These are phyloP conservation scores for Colletotrichum acutatum DNA, from an alignment of 2,329 filamentous ascomycete species.

Conservation along the genomic window DNA sequence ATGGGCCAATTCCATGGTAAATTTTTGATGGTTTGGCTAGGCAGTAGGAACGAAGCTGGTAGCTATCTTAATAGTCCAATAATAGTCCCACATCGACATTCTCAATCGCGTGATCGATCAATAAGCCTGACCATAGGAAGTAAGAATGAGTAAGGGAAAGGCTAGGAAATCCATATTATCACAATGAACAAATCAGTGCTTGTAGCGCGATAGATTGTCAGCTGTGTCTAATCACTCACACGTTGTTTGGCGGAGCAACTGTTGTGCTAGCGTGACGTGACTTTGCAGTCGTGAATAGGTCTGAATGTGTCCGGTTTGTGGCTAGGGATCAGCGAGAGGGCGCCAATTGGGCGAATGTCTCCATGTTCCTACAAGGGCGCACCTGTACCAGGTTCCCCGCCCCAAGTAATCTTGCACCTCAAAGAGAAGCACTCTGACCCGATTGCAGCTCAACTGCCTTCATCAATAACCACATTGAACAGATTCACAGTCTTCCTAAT, in stretches of 20 bases:
- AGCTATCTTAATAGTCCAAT: background rate
- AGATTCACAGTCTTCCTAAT: background rate
- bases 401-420: background rate
- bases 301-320: background rate
- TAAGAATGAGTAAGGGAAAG: too few species aligned
- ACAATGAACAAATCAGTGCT: too few species aligned
- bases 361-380: background rate
- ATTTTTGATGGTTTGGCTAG: rapidly evolving
- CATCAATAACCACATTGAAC: too few species aligned
- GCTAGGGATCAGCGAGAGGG: background rate
- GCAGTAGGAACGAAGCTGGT: background rate
- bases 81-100: background rate
- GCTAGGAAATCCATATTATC: too few species aligned
- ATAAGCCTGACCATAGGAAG: too few species aligned
- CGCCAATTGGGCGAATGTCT: background rate
- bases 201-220: too few species aligned
- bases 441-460: background rate
- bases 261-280: background rate
- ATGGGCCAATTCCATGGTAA: slow-evolving; percentile 16
- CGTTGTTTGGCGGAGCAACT: too few species aligned
- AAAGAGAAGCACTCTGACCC: background rate
- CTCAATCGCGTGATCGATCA: too few species aligned
- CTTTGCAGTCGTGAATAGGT: too few species aligned
- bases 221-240: too few species aligned
- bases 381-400: background rate